Evolutionary conservation across 805 yeast genomes (phyloP).

Genomic region (Lipomyces lipofer): DNA sequence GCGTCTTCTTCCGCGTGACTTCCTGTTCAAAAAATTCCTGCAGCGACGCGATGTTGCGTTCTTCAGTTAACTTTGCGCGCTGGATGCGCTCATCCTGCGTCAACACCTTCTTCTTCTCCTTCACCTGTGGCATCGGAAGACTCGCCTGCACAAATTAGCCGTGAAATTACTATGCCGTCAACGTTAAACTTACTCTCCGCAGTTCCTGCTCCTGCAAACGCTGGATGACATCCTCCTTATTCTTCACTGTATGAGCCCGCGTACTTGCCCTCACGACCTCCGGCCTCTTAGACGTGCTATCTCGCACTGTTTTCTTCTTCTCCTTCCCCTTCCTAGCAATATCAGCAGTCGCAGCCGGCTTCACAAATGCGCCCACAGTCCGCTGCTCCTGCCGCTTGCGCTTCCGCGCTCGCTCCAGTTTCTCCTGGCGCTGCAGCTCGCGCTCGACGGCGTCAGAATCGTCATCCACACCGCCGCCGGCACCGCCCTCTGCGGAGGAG

Average conservation of each 20-base stretch:
- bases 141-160: constrained; percentile 3
- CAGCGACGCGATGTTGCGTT: constrained; percentile 68
- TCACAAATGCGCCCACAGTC: constrained; percentile 6
- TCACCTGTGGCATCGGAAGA: constrained; percentile 3
- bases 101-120: constrained; percentile 34
- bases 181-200: constrained; percentile 44
- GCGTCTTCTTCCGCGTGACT: constrained; percentile 70
- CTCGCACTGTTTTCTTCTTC: neutral
- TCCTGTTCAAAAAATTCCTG: constrained; percentile 83
- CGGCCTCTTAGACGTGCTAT: neutral
- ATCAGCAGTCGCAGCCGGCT: neutral
- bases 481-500: constrained; percentile 45
- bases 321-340: neutral
- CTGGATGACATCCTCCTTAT: constrained; percentile 72
- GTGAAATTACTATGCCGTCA: neutral
- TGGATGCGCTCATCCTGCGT: constrained; percentile 72
- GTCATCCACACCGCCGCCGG: constrained; percentile 30
- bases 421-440: constrained; percentile 48
- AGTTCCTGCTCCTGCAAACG: constrained; percentile 68
- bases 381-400: constrained; percentile 36
- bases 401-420: constrained; percentile 32
- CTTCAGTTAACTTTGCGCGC: constrained; percentile 88
- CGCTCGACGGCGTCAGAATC: constrained; percentile 70
- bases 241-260: constrained; percentile 73
- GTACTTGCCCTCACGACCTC: constrained; percentile 40